Percentiles rank a stretch among this genome's conserved stretches.
Evolutionary conservation across 2,329 filamentous ascomycete genomes (phyloP).

Genomic region (Dactylellina haptotyla): DNA sequence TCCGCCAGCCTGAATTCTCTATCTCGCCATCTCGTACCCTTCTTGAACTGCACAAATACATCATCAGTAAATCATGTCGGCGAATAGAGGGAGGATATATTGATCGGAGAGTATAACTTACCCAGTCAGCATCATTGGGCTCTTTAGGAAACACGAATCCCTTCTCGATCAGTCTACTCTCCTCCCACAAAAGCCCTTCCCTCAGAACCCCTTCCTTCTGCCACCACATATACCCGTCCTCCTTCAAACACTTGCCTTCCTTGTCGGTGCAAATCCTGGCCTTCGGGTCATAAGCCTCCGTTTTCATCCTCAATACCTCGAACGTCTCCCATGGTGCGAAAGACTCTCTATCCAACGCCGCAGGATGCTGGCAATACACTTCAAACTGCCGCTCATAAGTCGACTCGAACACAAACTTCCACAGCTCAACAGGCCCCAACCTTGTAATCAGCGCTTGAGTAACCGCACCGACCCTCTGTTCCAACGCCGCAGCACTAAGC

Average conservation of each 20-base stretch:
- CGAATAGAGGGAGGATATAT: not conserved
- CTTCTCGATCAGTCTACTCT: conserved; percentile 4
- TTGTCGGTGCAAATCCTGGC: not conserved
- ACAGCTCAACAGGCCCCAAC: conserved; percentile 22
- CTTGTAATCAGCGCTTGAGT: conserved; percentile 28
- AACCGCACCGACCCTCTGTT: not conserved
- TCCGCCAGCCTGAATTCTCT: conserved; percentile 18
- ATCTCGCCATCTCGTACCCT: conserved; percentile 24
- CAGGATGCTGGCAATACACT: conserved; percentile 34
- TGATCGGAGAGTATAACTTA: not conserved
- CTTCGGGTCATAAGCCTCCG: conserved; percentile 8
- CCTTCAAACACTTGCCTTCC: not conserved
- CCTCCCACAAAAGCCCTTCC: conserved; percentile 24
- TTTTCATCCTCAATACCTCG: not conserved
- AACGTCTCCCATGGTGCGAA: conserved; percentile 17
- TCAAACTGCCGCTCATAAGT: conserved; percentile 15
- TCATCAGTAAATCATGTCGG: not conserved
- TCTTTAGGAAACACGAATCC: conserved; percentile 9
- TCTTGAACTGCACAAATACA: conserved; percentile 13
- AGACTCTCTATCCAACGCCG: conserved; percentile 9
- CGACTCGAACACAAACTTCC: conserved; percentile 35
- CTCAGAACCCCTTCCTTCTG: not conserved
- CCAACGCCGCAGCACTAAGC: conserved; percentile 1
- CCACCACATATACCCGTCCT: conserved; percentile 15
- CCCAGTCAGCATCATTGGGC: not conserved